Conservation (phyloP, 2,329 filamentous ascomycete genomes). For the Neofusicoccum cordaticola region DNA sequence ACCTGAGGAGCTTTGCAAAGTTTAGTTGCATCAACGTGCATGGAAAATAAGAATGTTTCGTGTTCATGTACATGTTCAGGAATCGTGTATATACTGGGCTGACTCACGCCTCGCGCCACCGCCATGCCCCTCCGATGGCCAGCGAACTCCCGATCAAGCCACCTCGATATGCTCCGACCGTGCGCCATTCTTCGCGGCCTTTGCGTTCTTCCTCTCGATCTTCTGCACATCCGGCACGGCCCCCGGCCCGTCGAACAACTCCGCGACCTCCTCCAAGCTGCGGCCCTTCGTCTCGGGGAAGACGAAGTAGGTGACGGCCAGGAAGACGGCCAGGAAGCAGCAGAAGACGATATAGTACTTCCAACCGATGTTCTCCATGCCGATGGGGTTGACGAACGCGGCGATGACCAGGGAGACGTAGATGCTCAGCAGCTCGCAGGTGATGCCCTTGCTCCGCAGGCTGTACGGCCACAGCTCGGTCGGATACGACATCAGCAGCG, state of each 20-base stretch:
- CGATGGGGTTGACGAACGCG: constrained; percentile 19
- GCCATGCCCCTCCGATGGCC: neutral
- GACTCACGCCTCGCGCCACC: neutral
- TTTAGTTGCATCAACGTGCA: neutral
- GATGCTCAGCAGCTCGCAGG: constrained; percentile 14
- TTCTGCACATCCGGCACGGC: constrained; percentile 19
- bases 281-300: constrained; percentile 27
- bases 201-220: constrained; percentile 10
- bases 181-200: neutral
- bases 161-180: constrained; percentile 7
- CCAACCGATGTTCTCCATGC: constrained; percentile 21
- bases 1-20: neutral
- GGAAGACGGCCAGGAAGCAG: constrained; percentile 32
- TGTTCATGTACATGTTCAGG: too few species aligned
- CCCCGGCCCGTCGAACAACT: constrained; percentile 22
- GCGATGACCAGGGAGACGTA: constrained; percentile 14
- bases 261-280: constrained; percentile 24
- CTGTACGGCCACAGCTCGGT: constrained; percentile 48
- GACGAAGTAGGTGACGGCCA: constrained; percentile 18
- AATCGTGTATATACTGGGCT: neutral
- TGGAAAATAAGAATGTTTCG: neutral
- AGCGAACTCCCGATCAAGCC: neutral
- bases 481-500: constrained; percentile 44
- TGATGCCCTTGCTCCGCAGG: constrained; percentile 45
- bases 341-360: constrained; percentile 28